Base-by-base conservation (phyloP, 2,329 filamentous ascomycete genomes). In the Graphiopsis chlorocephala region DNA sequence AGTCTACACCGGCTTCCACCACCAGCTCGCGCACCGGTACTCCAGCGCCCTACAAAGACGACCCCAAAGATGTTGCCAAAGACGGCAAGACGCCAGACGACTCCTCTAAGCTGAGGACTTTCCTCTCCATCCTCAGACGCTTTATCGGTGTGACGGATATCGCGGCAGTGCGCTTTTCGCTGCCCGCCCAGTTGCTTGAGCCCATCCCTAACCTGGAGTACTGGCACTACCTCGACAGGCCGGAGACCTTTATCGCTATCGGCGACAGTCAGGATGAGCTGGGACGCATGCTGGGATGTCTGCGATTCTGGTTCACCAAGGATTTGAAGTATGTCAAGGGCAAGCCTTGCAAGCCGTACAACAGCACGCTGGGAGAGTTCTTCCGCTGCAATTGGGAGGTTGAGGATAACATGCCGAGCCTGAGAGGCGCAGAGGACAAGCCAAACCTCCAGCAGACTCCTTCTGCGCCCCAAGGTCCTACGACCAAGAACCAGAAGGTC, bases 311-410 rank as follows among this genome's bases (percentile, higher is more conserved):
- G 95, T 96, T 98, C 74, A 98, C 95, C 68, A 99, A 99, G 78
- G 95, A 99, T 78, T 78, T 99, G 78, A 99, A 99, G 86, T 99
- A 98, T 74, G 92, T 96, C 77, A 98, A 98, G 82, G 94, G 94
- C 66, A 96, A 93, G 82, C 95, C 95, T 50, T 98, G 94, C 87
- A 99, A 99, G 80, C 95, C 95, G 12, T 99, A 99, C 82, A 99
- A 99, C 79, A 97, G 93, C 56, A 93, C 93, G 38, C 81, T 99
- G 59, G 95, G 95, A 69, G 95, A 99, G 81, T 99, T 99, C 81
- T 99, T 99, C 81, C 86, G 93, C 86, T 98, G 95, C 78, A 96
- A 94, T 75, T 99, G 94, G 94, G 92, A 97, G 74, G 89, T 96
- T 20, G 88, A 93, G 75, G 90, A 94, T 74, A 88, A 88, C 69